Base-by-base conservation (phyloP, 139 green algal species). In the Zygnema cylindricum region DNA sequence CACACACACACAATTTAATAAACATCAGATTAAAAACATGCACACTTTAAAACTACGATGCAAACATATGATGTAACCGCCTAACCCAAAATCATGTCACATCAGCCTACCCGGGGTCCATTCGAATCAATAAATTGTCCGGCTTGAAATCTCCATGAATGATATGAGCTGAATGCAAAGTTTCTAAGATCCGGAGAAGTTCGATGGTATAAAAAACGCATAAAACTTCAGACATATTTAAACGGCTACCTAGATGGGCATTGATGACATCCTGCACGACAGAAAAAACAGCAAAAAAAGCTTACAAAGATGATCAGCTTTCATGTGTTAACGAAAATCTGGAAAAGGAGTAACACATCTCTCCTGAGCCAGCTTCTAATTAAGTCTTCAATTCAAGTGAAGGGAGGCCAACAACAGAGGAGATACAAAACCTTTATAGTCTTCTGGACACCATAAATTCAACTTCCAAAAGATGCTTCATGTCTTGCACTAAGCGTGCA, bases 131-230 rank as follows among this genome's bases (percentile, higher is more conserved):
- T 22, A 94, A 41, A 39, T 94, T 94, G 41, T 94, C 92, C 1
- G 92, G 92, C 82, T 94, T 94, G 76, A 94, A 63, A 42, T 94
- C 92, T 30, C 39, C 86, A 75, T 94, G 92, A 1, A 93, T 33
- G 16, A 94, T 85, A 30, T 81, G 82, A 1, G n/a, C 54, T 30
- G 39, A 77, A 55, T 94, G 92, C 33, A 93, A 43, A 32, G 43
- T 71, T 21, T 92, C 89, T 2, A 93, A 11, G 1, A 88, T 84
- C 23, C 89, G 42, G n/a, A 94, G 89, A 32, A 94, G 33, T 76
- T 94, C 89, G 71, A 92, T 87, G 3, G 92, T 88, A 89, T 94
- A 94, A 83, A 91, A 94, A 1, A 69, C 33, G 41, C 55, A 86
- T 22, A 92, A 63, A 21, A 25, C 32, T 86, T 92, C 77, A 1